These are phyloP conservation scores for Cavenderia fasciculata DNA, from an alignment of 78 protist species.

Conservation along the genomic window DNA sequence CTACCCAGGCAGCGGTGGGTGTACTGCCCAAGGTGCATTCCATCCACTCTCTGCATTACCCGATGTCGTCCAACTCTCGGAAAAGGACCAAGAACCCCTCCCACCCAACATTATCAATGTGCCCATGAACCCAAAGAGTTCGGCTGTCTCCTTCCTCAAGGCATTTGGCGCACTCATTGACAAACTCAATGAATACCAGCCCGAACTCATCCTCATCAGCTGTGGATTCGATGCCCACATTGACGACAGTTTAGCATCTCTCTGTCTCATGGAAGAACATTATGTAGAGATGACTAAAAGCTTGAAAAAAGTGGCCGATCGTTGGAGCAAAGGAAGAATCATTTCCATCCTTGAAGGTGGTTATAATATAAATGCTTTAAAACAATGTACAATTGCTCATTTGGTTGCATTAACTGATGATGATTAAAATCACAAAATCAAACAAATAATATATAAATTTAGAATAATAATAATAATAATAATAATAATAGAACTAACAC, in stretches of 20 bases:
- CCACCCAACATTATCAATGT: constrained; percentile 65
- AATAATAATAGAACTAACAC: too few relatives aligned
- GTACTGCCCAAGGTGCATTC: constrained; percentile 23
- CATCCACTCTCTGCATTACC: background rate
- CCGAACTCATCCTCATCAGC: constrained; percentile 59
- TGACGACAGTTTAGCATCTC: constrained; percentile 56
- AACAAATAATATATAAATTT: background rate
- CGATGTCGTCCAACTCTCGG: background rate
- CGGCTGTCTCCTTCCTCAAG: constrained; percentile 44
- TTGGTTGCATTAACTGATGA: constrained; percentile 44
- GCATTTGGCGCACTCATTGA: constrained; percentile 60
- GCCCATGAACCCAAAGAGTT: constrained; percentile 62
- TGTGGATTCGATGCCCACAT: constrained; percentile 81
- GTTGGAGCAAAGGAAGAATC: constrained; percentile 66
- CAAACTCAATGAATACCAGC: constrained; percentile 72
- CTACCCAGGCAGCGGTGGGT: constrained; percentile 60
- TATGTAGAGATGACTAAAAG: constrained; percentile 50
- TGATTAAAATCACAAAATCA: background rate
- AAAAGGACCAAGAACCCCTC: background rate
- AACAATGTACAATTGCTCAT: constrained; percentile 74
- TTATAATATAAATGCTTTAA: constrained; percentile 61
- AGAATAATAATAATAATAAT: too few relatives aligned
- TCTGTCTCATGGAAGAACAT: constrained; percentile 49
- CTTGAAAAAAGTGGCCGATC: constrained; percentile 46
- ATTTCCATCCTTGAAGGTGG: constrained; percentile 78